A percentile compares a stretch with the other conserved stretches of the same genome.
Conservation (phyloP, 164 flowering plant genomes). For the Vitis labrusca region DNA sequence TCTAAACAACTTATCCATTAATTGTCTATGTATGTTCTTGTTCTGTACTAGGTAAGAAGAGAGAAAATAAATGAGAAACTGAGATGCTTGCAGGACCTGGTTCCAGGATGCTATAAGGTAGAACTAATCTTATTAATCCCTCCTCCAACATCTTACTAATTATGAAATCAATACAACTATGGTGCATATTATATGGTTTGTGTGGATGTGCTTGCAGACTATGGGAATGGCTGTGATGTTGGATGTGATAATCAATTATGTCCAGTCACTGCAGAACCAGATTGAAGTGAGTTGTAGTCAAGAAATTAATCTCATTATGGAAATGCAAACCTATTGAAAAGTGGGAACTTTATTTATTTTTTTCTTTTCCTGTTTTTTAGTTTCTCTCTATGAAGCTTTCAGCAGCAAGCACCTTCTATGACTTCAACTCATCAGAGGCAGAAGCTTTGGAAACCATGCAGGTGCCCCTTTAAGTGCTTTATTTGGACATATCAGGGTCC, state of each 20-base stretch:
- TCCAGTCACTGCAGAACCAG: slow-evolving; percentile 38
- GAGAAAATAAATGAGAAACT: slow-evolving; percentile 32
- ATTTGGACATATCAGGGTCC: no score
- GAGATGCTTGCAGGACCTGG: slow-evolving; percentile 33
- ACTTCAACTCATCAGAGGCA: slow-evolving; percentile 1
- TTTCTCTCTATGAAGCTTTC: slow-evolving; percentile 33
- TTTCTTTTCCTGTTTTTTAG: slow-evolving; percentile 8
- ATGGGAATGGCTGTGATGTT: slow-evolving; percentile 44
- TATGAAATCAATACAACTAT: not conserved
- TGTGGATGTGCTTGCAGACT: slow-evolving; percentile 18
- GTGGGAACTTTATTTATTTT: not conserved
- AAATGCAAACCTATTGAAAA: not conserved
- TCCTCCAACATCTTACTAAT: no score
- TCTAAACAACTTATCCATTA: no score
- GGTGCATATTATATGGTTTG: no score
- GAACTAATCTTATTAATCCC: no score
- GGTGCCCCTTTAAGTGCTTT: no score
- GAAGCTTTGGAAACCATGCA: not conserved
- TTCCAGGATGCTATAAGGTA: slow-evolving; percentile 47
- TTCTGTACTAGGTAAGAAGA: slow-evolving; percentile 31
- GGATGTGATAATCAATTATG: slow-evolving; percentile 43
- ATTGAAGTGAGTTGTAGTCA: slow-evolving; percentile 28
- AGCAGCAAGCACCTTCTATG: slow-evolving; percentile 13
- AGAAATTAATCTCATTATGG: not conserved
- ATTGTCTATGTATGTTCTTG: no score